Evolutionary conservation across 169 alveolate species (phyloP).

Genomic region (Plasmodium vinckei): DNA sequence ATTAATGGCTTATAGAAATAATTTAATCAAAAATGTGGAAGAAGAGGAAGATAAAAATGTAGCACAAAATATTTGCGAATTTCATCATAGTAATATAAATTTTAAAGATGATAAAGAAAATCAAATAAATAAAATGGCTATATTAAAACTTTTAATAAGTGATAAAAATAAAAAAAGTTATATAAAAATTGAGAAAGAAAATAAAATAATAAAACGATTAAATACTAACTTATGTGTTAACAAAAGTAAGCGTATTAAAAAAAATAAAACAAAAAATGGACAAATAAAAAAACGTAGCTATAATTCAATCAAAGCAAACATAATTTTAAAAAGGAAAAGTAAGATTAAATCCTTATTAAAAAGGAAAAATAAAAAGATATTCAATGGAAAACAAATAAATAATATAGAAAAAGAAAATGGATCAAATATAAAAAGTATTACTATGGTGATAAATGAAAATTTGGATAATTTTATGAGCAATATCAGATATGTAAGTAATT

Average conservation of each 20-base stretch:
- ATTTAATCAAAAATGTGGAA: background rate
- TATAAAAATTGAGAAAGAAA: conserved; percentile 13
- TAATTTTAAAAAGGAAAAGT: background rate
- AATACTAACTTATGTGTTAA: background rate
- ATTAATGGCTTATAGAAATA: background rate
- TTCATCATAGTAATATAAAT: conserved; percentile 21
- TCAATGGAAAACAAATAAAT: no score
- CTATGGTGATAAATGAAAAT: no score
- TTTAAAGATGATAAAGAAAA: conserved; percentile 17
- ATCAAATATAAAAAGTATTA: no score
- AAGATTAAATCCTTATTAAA: background rate
- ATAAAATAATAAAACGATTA: conserved; percentile 3
- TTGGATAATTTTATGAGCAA: no score
- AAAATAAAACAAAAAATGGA: background rate
- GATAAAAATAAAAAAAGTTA: conserved; percentile 34
- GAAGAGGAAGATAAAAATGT: background rate
- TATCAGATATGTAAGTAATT: no score
- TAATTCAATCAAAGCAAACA: background rate
- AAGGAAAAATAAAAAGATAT: no score
- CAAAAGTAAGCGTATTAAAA: background rate
- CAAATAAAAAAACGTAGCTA: background rate
- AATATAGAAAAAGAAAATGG: no score
- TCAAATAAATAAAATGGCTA: conserved; percentile 7
- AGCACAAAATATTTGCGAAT: conserved; percentile 14
- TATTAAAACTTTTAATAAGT: conserved; percentile 28